Evolutionary conservation across 176 grass and related monocot species (phyloP).

Genomic region (Ensete glaucum): DNA sequence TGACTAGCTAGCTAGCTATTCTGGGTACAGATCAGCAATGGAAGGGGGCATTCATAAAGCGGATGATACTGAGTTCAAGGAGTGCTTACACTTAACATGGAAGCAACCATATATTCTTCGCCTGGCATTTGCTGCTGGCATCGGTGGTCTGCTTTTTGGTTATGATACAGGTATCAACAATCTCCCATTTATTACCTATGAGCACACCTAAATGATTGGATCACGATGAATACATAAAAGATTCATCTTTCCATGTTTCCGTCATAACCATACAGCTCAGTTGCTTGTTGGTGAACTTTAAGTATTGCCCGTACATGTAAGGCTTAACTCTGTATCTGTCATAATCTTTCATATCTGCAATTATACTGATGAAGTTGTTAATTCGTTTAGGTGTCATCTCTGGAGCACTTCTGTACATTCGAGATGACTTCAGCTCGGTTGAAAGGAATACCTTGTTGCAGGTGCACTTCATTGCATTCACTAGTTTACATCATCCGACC

Average conservation of each 20-base stretch:
- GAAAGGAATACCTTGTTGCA: constrained; percentile 61
- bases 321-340: background rate
- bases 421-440: constrained; percentile 64
- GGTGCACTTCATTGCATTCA: constrained; percentile 20
- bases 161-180: constrained; percentile 77
- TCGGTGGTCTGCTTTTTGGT: constrained; percentile 89
- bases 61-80: constrained; percentile 58
- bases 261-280: too few relatives aligned
- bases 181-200: background rate
- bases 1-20: too few relatives aligned
- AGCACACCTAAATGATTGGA: too few relatives aligned
- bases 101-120: constrained; percentile 80
- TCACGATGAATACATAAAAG: too few relatives aligned
- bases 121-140: constrained; percentile 85
- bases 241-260: too few relatives aligned
- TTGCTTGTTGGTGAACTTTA: background rate
- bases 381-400: constrained; percentile 72
- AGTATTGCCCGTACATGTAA: background rate
- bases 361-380: background rate
- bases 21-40: constrained; percentile 23
- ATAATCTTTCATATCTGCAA: background rate
- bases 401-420: constrained; percentile 88
- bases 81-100: constrained; percentile 65
- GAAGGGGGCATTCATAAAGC: constrained; percentile 52
- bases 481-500: too few relatives aligned